Evolutionary conservation across 2,329 filamentous ascomycete species (phyloP).

Genomic region (Sordariomycetes sp.): DNA sequence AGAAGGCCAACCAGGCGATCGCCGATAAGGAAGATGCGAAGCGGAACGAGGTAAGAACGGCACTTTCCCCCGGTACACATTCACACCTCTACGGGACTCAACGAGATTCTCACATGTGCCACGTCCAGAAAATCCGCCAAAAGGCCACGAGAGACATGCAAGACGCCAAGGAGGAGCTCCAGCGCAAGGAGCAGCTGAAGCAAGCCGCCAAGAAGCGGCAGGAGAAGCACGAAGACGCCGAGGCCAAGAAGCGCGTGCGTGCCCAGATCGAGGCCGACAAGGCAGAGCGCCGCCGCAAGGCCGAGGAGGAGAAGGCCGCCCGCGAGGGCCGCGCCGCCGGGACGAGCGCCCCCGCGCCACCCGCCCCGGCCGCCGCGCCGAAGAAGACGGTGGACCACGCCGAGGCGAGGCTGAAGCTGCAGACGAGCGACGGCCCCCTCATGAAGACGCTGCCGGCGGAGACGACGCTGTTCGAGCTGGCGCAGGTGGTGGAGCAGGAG

Average conservation of each 20-base stretch:
- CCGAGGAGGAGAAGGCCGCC: constrained; percentile 72
- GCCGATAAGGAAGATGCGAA: constrained; percentile 72
- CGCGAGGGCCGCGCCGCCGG: constrained; percentile 59
- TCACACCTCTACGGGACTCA: neutral
- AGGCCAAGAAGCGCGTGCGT: constrained; percentile 79
- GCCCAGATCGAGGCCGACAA: constrained; percentile 94
- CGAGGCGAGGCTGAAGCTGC: constrained; percentile 70
- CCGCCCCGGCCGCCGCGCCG: constrained; percentile 30
- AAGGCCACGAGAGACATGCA: constrained; percentile 86
- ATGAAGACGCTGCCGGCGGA: constrained; percentile 82
- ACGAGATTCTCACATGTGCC: neutral
- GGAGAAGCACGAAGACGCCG: constrained; percentile 76
- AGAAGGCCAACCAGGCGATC: constrained; percentile 53
- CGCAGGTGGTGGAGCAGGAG: constrained; percentile 59
- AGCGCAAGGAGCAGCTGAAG: constrained; percentile 82
- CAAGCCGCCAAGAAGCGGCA: constrained; percentile 74
- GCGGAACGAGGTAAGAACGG: constrained; percentile 58
- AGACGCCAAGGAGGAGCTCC: constrained; percentile 78
- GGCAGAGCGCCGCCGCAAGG: constrained; percentile 72
- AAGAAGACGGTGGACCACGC: constrained; percentile 59
- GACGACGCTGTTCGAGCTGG: constrained; percentile 87
- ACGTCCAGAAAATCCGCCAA: constrained; percentile 50
- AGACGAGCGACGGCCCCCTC: constrained; percentile 62
- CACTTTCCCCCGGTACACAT: neutral
- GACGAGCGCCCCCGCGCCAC: constrained; percentile 21